phyloP scores from a whole-genome alignment of 768 basidiomycete genomes.

The Leucogyrophana mollusca region DNA sequence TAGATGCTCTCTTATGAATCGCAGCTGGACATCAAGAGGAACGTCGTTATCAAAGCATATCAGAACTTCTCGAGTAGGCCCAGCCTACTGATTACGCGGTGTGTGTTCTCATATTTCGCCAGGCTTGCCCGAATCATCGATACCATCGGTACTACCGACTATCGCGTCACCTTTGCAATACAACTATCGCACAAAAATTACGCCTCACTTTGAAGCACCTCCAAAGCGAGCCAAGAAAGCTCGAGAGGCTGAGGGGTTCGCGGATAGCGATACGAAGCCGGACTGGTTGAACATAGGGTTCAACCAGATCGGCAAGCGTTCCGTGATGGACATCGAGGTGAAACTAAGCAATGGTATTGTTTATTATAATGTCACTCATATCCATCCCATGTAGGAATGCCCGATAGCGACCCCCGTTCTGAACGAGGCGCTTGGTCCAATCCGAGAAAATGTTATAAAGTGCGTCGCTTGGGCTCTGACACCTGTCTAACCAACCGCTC shows the following conservation, averaged over 20 bases:
- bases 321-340: constrained; percentile 91
- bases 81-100: not conserved
- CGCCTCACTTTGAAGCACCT: constrained; percentile 91
- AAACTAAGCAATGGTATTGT: not conserved
- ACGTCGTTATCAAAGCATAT: constrained; percentile 84
- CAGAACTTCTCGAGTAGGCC: constrained; percentile 58
- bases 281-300: constrained; percentile 88
- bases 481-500: constrained; percentile 5
- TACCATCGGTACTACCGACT: constrained; percentile 72
- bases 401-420: constrained; percentile 85
- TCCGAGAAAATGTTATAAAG: constrained; percentile 69
- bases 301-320: constrained; percentile 70
- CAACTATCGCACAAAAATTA: constrained; percentile 94
- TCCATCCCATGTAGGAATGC: constrained; percentile 86
- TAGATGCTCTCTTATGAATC: constrained; percentile 86
- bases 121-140: constrained; percentile 49
- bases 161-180: constrained; percentile 89
- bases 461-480: constrained; percentile 29
- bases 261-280: constrained; percentile 34
- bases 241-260: constrained; percentile 6
- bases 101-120: constrained; percentile 25
- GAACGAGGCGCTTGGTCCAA: constrained; percentile 60
- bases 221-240: constrained; percentile 38
- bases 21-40: constrained; percentile 85
- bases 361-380: too few species aligned